These are phyloP conservation scores for Mrakia blollopis DNA, from an alignment of 768 basidiomycete species.

Conservation along the genomic window DNA sequence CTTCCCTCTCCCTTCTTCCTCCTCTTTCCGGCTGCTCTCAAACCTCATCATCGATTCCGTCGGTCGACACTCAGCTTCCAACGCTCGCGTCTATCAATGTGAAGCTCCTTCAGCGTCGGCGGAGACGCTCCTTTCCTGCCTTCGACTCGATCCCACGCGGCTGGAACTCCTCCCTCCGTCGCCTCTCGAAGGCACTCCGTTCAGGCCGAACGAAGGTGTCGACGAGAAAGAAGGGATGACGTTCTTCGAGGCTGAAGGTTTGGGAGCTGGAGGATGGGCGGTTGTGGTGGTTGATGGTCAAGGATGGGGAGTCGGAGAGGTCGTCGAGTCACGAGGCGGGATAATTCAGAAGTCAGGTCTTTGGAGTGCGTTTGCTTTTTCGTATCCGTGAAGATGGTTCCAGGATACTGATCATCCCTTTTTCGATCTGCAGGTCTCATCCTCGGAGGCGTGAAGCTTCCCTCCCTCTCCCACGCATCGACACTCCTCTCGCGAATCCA, in stretches of 20 bases:
- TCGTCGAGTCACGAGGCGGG: background rate
- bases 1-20: slow-evolving; percentile 1
- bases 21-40: slow-evolving; percentile 8
- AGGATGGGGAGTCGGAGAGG: slow-evolving; percentile 21
- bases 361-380: background rate
- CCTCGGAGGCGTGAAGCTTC: background rate
- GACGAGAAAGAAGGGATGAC: slow-evolving; percentile 21
- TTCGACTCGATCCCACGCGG: background rate
- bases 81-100: slow-evolving; percentile 3
- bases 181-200: background rate
- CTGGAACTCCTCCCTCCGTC: slow-evolving; percentile 19
- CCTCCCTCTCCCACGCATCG: background rate
- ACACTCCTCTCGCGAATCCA: slow-evolving; percentile 49
- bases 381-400: no score
- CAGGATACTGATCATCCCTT: background rate
- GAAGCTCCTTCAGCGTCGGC: background rate
- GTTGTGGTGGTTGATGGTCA: background rate
- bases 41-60: background rate
- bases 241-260: background rate
- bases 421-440: background rate
- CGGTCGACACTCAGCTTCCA: background rate
- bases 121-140: background rate
- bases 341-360: background rate
- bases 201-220: slow-evolving; percentile 5
- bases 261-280: background rate